Conservation (phyloP, 768 basidiomycete genomes). For the Leccinum subgranulosum region DNA sequence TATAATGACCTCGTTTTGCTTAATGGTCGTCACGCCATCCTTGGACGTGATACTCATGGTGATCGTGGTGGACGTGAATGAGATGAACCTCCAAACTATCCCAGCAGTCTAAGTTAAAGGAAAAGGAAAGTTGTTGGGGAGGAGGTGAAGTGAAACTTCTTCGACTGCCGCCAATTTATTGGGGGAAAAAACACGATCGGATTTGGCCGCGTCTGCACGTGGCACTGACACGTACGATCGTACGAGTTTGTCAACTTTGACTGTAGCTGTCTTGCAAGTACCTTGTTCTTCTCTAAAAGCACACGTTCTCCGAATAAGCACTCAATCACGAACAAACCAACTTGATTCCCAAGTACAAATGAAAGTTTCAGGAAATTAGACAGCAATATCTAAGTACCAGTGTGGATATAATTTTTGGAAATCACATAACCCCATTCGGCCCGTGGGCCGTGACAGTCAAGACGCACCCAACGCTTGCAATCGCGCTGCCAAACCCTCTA, state of each 20-base stretch:
- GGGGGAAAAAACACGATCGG: constrained; percentile 21
- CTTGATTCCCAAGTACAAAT: background rate
- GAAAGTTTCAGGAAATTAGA: background rate
- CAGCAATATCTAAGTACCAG: background rate
- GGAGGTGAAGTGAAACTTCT: background rate
- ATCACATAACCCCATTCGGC: constrained; percentile 1
- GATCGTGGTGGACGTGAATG: constrained; percentile 11
- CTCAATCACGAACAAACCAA: background rate
- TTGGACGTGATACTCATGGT: constrained; percentile 18
- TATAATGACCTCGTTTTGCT: constrained; percentile 63
- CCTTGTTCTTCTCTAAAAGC: too few species aligned
- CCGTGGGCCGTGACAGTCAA: background rate
- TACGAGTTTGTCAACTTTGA: background rate
- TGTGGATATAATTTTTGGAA: background rate
- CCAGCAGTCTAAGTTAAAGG: background rate
- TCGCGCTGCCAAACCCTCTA: constrained; percentile 57
- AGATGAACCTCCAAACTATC: constrained; percentile 3
- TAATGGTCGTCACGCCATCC: constrained; percentile 30
- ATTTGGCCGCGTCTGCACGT: constrained; percentile 28
- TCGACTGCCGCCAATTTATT: constrained; percentile 24
- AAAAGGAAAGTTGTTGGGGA: background rate
- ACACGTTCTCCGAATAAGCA: background rate
- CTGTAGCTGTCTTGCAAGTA: too few species aligned
- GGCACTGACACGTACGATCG: background rate
- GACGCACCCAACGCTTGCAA: constrained; percentile 34